phyloP scores from a whole-genome alignment of 495 filamentous ascomycete genomes.

The Tricharina praecox region DNA sequence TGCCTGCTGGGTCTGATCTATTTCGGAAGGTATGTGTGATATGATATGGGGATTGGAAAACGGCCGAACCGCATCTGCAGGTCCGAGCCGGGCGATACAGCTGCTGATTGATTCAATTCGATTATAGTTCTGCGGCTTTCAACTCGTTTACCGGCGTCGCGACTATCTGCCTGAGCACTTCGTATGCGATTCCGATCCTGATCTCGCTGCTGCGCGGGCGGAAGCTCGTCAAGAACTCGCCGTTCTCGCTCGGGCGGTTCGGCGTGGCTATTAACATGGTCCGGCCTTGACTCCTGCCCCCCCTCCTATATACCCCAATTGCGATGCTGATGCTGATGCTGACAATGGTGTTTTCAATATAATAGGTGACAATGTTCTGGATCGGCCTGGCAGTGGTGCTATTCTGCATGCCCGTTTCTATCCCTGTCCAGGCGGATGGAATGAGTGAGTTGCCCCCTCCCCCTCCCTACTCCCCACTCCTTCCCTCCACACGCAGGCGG shows the following conservation, averaged over 20 bases:
- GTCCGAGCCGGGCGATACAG: too few relatives aligned
- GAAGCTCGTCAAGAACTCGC: conserved; percentile 39
- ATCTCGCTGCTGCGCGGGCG: conserved; percentile 42
- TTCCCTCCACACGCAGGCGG: too few relatives aligned
- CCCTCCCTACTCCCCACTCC: conserved; percentile 14
- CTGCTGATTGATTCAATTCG: too few relatives aligned
- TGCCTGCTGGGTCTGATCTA: conserved; percentile 46
- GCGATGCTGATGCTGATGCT: background rate
- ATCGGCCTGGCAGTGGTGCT: conserved; percentile 36
- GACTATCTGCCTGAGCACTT: conserved; percentile 45
- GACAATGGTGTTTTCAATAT: conserved; percentile 8
- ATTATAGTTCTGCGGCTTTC: conserved; percentile 37
- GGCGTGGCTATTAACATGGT: conserved; percentile 51
- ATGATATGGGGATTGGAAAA: too few relatives aligned
- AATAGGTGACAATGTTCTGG: conserved; percentile 36
- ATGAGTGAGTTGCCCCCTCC: conserved; percentile 30
- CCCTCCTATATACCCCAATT: too few relatives aligned
- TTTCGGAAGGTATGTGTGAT: conserved; percentile 34
- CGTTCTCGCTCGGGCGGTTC: conserved; percentile 39
- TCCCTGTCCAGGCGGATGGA: conserved; percentile 33
- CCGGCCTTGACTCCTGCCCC: too few relatives aligned
- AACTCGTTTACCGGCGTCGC: conserved; percentile 51
- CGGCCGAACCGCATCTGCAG: too few relatives aligned
- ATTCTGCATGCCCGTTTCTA: conserved; percentile 37
- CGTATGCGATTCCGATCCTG: conserved; percentile 47